Percentiles rank a stretch among this genome's conserved stretches.
phyloP scores from a whole-genome alignment of 306 rosid species.

The Vicia sativa region DNA sequence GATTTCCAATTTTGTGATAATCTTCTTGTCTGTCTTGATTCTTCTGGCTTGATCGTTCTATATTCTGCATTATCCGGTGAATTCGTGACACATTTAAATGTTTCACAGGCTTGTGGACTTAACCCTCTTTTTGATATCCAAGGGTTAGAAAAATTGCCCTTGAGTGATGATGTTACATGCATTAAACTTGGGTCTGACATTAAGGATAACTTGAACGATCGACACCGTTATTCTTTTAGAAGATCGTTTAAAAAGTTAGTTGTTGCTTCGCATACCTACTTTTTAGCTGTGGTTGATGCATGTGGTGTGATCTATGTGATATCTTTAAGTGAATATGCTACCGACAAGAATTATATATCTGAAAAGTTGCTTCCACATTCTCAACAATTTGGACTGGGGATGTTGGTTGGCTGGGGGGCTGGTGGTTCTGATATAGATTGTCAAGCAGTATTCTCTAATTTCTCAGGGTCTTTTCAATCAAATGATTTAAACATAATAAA shows the following conservation, averaged over 20 bases:
- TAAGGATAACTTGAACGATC: slow-evolving; percentile 41
- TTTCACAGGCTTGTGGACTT: slow-evolving; percentile 57
- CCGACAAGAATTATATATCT: slow-evolving; percentile 42
- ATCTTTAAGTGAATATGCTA: slow-evolving; percentile 49
- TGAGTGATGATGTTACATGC: slow-evolving; percentile 34
- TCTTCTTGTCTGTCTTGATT: slow-evolving; percentile 76
- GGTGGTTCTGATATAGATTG: slow-evolving; percentile 74
- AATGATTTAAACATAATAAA: slow-evolving; percentile 39
- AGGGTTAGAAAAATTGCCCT: slow-evolving; percentile 39
- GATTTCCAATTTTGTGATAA: slow-evolving; percentile 80
- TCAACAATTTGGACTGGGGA: slow-evolving; percentile 62
- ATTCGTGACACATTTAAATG: slow-evolving; percentile 66
- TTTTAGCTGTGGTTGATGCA: slow-evolving; percentile 78
- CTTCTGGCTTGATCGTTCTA: slow-evolving; percentile 69
- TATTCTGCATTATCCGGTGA: slow-evolving; percentile 73
- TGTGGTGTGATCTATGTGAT: slow-evolving; percentile 76
- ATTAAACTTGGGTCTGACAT: slow-evolving; percentile 44
- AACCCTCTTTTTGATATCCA: slow-evolving; percentile 46
- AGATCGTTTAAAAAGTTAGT: slow-evolving; percentile 75
- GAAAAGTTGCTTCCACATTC: slow-evolving; percentile 62
- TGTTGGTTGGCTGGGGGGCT: slow-evolving; percentile 77
- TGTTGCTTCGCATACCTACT: slow-evolving; percentile 71
- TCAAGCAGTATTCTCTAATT: slow-evolving; percentile 54
- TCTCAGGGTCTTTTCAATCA: slow-evolving; percentile 34
- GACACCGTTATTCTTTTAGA: slow-evolving; percentile 40